Evolutionary conservation across 768 basidiomycete species (phyloP).

Genomic region (Amanita subjunquillea): DNA sequence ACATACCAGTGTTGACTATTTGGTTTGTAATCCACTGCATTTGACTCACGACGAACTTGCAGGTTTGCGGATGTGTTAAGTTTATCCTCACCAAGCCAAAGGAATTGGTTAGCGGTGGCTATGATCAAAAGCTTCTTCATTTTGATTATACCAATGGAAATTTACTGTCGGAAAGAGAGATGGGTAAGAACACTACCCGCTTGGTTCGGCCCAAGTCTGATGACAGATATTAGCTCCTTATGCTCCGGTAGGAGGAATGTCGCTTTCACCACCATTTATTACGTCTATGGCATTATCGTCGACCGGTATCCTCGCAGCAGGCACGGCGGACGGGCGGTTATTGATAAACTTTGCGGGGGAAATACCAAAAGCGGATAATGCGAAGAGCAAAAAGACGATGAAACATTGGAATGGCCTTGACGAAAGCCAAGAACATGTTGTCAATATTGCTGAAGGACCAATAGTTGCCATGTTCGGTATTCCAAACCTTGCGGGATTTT

Average conservation of each 20-base stretch:
- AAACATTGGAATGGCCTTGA: slow-evolving; percentile 70
- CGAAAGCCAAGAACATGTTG: slow-evolving; percentile 29
- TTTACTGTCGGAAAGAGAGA: slow-evolving; percentile 45
- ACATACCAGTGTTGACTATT: slow-evolving; percentile 49
- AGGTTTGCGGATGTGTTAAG: slow-evolving; percentile 64
- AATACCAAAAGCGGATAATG: slow-evolving; percentile 20
- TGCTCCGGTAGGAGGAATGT: slow-evolving; percentile 34
- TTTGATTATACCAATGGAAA: slow-evolving; percentile 51
- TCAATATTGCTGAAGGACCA: slow-evolving; percentile 61
- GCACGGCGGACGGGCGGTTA: slow-evolving; percentile 68
- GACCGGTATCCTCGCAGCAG: slow-evolving; percentile 53
- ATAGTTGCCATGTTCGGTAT: slow-evolving; percentile 54
- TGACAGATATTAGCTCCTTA: slow-evolving; percentile 21
- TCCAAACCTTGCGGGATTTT: not conserved
- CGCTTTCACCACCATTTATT: slow-evolving; percentile 69
- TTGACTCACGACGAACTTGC: slow-evolving; percentile 3
- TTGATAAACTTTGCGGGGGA: slow-evolving; percentile 64
- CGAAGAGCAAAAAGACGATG: slow-evolving; percentile 35
- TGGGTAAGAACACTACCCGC: slow-evolving; percentile 30
- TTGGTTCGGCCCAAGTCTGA: not conserved
- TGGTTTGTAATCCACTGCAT: not conserved
- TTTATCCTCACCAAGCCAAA: slow-evolving; percentile 64
- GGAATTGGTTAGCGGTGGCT: slow-evolving; percentile 72
- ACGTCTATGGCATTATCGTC: slow-evolving; percentile 50
- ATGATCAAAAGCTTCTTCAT: slow-evolving; percentile 60